Conservation (phyloP, 345 rosid species). For the Pelargonium nanum region DNA sequence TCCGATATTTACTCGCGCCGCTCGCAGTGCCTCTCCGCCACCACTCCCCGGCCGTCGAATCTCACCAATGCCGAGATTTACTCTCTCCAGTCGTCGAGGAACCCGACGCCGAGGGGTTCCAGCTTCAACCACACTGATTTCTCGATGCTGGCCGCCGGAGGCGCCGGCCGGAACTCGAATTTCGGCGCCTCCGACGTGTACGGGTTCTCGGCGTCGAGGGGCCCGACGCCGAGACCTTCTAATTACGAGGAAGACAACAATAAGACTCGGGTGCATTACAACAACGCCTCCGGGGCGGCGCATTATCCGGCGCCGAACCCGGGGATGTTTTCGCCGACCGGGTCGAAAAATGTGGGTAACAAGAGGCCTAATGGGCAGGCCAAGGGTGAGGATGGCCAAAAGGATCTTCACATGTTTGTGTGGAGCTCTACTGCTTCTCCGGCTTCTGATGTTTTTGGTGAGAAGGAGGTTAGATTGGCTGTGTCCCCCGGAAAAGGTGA, state of each 20-base stretch:
- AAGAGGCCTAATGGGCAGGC: constrained; percentile 40
- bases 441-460: constrained; percentile 80
- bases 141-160: constrained; percentile 48
- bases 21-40: constrained; percentile 40
- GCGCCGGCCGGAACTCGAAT: constrained; percentile 42
- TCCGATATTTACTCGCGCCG: constrained; percentile 54
- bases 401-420: constrained; percentile 91
- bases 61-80: constrained; percentile 62
- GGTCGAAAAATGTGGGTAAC: constrained; percentile 22
- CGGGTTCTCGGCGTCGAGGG: constrained; percentile 51
- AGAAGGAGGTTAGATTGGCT: constrained; percentile 63
- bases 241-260: constrained; percentile 70
- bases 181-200: constrained; percentile 61
- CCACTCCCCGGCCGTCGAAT: constrained; percentile 70
- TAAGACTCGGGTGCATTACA: constrained; percentile 47
- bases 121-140: constrained; percentile 62
- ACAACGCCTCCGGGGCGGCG: constrained; percentile 32
- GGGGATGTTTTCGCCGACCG: constrained; percentile 77
- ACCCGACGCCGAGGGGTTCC: constrained; percentile 39
- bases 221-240: constrained; percentile 78
- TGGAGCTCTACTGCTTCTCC: constrained; percentile 99
- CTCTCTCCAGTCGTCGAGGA: constrained; percentile 53
- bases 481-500: constrained; percentile 75
- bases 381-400: constrained; percentile 39
- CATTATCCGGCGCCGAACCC: constrained; percentile 96